Evolutionary conservation across 441 rosid genomes (phyloP), one percentile per base, ranked within the genome.

Genomic region (Adansonia grandidieri): DNA sequence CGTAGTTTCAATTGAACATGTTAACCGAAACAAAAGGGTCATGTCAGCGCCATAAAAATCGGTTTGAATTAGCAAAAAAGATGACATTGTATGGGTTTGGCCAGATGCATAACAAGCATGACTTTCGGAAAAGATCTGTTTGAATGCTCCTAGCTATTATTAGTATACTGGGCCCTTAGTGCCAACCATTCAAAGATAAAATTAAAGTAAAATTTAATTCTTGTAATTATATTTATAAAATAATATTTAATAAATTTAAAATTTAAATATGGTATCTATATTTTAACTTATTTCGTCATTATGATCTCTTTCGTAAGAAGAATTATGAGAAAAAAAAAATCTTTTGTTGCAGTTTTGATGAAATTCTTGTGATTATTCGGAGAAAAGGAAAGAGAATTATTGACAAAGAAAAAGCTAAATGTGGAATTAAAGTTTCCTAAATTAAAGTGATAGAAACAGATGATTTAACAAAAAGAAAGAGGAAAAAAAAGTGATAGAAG

Each of bases 11-110:
- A 17, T 6, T 2, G 66, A 67, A 67, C 71, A 2, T 15, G 68
- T 64, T 5, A 64, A 47, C 42, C 42, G 57, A 47, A 24, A 62
- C 13, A 45, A 69, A 69, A 24, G 75, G 69, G 71, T 60, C 19
- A 5, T 5, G n/a, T 50, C 57, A 75, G 32, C 22, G 69, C 28
- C 63, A 48, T 71, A 37, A 19, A 28, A 20, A 3, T 56, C 20
- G 32, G 74, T 42, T 77, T 42, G 66, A 77, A 20, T 44, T 66
- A 8, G 32, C 6, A 53, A n/a, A 9, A 32, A 53, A 19, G 69
- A 73, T 54, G 1, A 40, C 17, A 22, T 13, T 9, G 15, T 42
- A 42, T 73, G 65, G 77, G 56, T 44, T 58, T 8, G 67, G 68
- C 61, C 10, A 9, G 68, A 7, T 74, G 77, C 68, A 53, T 19